These are phyloP conservation scores for Fraxinus anomala DNA, from an alignment of 257 asterid genomes.

Conservation along the genomic window DNA sequence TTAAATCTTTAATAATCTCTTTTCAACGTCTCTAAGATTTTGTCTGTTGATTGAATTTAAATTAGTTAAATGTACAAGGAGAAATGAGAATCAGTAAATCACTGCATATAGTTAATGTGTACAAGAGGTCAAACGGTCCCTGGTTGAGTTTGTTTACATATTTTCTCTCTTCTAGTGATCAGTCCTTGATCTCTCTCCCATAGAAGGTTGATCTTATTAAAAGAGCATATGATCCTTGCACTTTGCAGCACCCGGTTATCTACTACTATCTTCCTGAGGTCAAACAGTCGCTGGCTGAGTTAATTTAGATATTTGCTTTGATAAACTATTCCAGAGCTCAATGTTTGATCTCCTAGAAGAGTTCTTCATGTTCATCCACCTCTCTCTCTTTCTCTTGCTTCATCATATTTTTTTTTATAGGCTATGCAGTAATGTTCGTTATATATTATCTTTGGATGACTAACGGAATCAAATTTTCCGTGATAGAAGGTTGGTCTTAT, in stretches of 20 bases:
- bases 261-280: conserved; percentile 74
- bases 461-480: conserved; percentile 32
- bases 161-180: no score
- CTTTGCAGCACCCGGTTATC: conserved; percentile 68
- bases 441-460: conserved; percentile 24
- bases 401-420: neutral
- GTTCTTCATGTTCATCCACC: neutral
- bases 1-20: conserved; percentile 6
- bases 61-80: neutral
- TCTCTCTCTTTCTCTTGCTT: no score
- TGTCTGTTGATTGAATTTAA: conserved; percentile 1
- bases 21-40: neutral
- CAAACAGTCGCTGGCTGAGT: neutral
- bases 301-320: no score
- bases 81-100: no score
- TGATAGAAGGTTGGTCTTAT: conserved; percentile 54
- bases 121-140: no score
- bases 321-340: no score
- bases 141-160: neutral
- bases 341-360: neutral
- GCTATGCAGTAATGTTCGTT: conserved; percentile 1
- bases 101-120: no score
- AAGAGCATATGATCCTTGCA: conserved; percentile 87
- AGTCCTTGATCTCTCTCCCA: conserved; percentile 24
- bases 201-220: conserved; percentile 59